These are phyloP conservation scores for Phaeosphaeria sp. DNA, from an alignment of 2,329 filamentous ascomycete genomes.

Conservation along the genomic window DNA sequence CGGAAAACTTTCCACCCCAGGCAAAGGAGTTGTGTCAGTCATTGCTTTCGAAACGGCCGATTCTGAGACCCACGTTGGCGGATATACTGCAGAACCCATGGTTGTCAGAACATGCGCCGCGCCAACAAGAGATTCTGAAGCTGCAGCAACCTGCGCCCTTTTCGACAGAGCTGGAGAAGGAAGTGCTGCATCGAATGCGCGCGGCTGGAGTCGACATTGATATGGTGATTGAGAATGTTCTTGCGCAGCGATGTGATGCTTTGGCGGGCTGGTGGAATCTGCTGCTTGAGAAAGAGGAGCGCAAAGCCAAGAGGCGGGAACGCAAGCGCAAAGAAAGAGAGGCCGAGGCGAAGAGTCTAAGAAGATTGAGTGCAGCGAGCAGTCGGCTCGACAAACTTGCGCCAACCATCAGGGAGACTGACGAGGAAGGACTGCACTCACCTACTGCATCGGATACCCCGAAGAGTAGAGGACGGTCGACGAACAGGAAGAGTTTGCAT, in stretches of 20 bases:
- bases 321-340: conserved; percentile 86
- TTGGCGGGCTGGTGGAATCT: conserved; percentile 96
- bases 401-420: conserved; percentile 76
- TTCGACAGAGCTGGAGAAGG: conserved; percentile 84
- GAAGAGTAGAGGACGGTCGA: conserved; percentile 75
- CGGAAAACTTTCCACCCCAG: conserved; percentile 77
- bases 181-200: conserved; percentile 89
- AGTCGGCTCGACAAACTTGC: conserved; percentile 83
- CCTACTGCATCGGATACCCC: conserved; percentile 62
- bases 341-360: conserved; percentile 76
- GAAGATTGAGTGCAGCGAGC: conserved; percentile 86
- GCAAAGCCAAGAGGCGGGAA: conserved; percentile 81
- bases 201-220: conserved; percentile 94
- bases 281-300: conserved; percentile 90
- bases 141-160: conserved; percentile 82
- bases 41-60: conserved; percentile 88
- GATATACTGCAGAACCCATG: conserved; percentile 91
- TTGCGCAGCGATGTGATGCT: conserved; percentile 86
- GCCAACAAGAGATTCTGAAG: conserved; percentile 88
- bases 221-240: conserved; percentile 89
- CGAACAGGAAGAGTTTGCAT: conserved; percentile 69
- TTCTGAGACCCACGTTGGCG: conserved; percentile 79
- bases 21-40: conserved; percentile 77
- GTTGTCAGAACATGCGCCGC: conserved; percentile 81
- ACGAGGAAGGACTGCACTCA: conserved; percentile 70